Percentiles rank a stretch among this genome's conserved stretches.
phyloP scores from a whole-genome alignment of 352 stramenopile genomes.

The Pythium plurisporium region DNA sequence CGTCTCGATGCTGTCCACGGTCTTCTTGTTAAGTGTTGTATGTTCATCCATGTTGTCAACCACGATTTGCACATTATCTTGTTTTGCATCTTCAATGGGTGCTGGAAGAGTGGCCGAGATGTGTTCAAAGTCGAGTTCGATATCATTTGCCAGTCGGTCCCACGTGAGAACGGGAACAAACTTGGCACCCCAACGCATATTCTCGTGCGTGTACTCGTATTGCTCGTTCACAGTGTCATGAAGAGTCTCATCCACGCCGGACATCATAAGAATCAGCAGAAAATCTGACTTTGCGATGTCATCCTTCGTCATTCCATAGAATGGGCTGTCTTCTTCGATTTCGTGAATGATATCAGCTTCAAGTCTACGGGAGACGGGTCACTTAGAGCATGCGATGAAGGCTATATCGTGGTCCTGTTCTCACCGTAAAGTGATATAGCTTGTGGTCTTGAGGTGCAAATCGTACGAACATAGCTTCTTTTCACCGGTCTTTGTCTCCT shows the following conservation, averaged over 20 bases:
- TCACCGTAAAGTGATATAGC: constrained; percentile 47
- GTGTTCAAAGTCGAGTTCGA: constrained; percentile 43
- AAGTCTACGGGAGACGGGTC: constrained; percentile 32
- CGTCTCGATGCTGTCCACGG: constrained; percentile 9
- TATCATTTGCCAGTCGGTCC: constrained; percentile 25
- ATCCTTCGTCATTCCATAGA: constrained; percentile 31
- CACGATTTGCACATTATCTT: not conserved
- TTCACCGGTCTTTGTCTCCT: constrained; percentile 33
- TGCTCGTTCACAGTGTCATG: constrained; percentile 57
- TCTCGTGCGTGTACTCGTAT: constrained; percentile 37
- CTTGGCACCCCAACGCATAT: constrained; percentile 38
- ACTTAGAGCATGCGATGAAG: too few relatives aligned
- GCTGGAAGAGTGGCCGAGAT: constrained; percentile 30
- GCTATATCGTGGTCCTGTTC: too few relatives aligned
- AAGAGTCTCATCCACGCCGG: constrained; percentile 53
- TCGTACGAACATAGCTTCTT: constrained; percentile 68
- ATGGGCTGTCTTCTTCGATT: constrained; percentile 39
- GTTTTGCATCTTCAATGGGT: constrained; percentile 1
- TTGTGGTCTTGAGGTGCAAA: constrained; percentile 37
- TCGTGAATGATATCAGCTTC: constrained; percentile 49
- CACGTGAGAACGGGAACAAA: constrained; percentile 41
- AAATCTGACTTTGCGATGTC: constrained; percentile 43
- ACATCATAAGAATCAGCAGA: constrained; percentile 47
- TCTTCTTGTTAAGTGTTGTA: constrained; percentile 4
- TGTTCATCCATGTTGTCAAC: not conserved